Evolutionary conservation across 1,284 basidiomycete species (phyloP), one percentile per base, ranked within the genome.

Genomic region (Moesziomyces sp.): DNA sequence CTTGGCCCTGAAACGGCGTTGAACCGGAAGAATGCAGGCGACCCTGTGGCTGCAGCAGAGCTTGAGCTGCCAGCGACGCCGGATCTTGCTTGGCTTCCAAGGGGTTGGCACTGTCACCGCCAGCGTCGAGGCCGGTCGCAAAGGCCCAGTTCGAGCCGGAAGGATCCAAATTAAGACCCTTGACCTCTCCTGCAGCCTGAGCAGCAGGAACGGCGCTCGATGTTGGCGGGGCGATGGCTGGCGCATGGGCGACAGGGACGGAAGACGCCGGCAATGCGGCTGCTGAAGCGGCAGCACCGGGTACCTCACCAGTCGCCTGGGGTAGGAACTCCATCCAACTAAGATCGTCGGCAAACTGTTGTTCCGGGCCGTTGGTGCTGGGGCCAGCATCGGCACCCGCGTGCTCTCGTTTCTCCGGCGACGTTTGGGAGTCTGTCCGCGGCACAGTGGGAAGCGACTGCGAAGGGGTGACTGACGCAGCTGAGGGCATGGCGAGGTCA

Each of bases 241-340:
- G 28, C 13, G 28, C 10, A 9, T 5, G 14, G 23, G 13, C 45
- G 3, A 55, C 26, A 11, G 30, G 10, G 35, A 43, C 44, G 38
- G n/a, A 40, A 6, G 48, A 50, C 33, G 26, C 28, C 8, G 46
- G 50, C 18, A 45, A 24, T n/a, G 33, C 23, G 13, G 55, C 11
- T 16, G 51, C 48, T 11, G 52, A 42, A 11, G 53, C 42, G 30
- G 52, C 10, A 23, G 52, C 56, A 28, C 38, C 38, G 11, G 44
- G 23, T 35, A n/a, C 49, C 13, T 63, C 52, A 35, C 44, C 48
- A 13, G 40, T 30, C 5, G 38, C 38, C 21, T 54, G 59, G 16
- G 60, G 49, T 14, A 69, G 38, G 21, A 63, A 69, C 7, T 63
- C 56, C 59, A 63, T 69, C 66, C 66, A 69, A 21, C 56, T 63